These are phyloP conservation scores for Davidsoniella virescens DNA, from an alignment of 2,329 filamentous ascomycete species.

Conservation along the genomic window DNA sequence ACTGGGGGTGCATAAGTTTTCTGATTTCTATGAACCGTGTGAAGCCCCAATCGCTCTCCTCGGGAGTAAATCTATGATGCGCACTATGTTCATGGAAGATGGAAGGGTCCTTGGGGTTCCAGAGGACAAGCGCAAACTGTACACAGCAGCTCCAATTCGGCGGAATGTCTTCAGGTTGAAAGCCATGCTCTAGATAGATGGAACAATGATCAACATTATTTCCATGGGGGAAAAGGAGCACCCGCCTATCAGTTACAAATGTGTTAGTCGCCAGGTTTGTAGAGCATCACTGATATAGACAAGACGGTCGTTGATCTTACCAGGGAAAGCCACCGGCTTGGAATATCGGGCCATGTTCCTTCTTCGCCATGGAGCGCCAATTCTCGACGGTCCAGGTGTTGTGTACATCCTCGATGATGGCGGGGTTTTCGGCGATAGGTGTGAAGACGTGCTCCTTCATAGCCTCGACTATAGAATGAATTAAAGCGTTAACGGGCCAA, in stretches of 20 bases:
- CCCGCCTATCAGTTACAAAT: slow-evolving; percentile 43
- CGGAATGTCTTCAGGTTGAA: slow-evolving; percentile 55
- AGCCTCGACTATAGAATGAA: slow-evolving; percentile 45
- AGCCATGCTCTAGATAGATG: slow-evolving; percentile 92
- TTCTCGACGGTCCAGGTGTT: slow-evolving; percentile 78
- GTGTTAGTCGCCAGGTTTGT: slow-evolving; percentile 12
- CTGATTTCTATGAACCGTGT: slow-evolving; percentile 87
- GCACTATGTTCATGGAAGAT: slow-evolving; percentile 67
- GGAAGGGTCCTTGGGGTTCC: slow-evolving; percentile 85
- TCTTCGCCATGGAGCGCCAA: slow-evolving; percentile 62
- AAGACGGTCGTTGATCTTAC: slow-evolving; percentile 29
- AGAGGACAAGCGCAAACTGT: slow-evolving; percentile 85
- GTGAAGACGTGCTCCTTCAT: slow-evolving; percentile 71
- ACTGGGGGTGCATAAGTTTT: slow-evolving; percentile 69
- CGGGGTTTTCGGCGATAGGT: slow-evolving; percentile 57
- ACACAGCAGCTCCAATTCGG: slow-evolving; percentile 95
- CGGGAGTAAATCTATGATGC: slow-evolving; percentile 90
- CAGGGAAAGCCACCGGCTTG: slow-evolving; percentile 77
- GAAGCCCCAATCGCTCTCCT: slow-evolving; percentile 97
- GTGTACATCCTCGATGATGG: slow-evolving; percentile 57
- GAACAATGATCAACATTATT: slow-evolving; percentile 91
- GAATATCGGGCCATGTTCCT: slow-evolving; percentile 78
- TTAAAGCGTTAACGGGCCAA: no score
- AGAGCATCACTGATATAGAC: no score
- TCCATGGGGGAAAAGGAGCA: slow-evolving; percentile 87